Base-by-base conservation (phyloP, 768 basidiomycete species). In the Hygrocybe coccinea region DNA sequence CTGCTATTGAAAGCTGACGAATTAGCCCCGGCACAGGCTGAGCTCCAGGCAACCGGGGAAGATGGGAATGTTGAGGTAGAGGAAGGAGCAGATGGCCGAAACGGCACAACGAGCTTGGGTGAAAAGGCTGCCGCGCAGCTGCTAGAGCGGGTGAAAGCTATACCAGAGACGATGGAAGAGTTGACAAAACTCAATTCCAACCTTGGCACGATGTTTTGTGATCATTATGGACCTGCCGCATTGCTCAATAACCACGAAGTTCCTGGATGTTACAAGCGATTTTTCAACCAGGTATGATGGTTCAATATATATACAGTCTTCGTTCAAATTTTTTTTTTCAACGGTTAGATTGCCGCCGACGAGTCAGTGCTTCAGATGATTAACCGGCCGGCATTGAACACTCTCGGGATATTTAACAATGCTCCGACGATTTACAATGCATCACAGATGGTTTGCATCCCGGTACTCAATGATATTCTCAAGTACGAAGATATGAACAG, bases 321-420 rank as follows among this genome's bases (percentile, higher is more conserved):
- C 15, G 48, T 17, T 14, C 3, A 14, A n/a, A 6, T 35, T 49
- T 19, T 8, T 21, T 8, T 24, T 10, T 12, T 7, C 29, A 2
- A 21, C 7, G 25, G 17, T 51, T 43, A 65, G 65, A 34, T 67
- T 24, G 48, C 58, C 11, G 62, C 59, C 0, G 65, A 65, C 51
- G 64, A 58, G 39, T 67, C 65, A 1, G 61, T 67, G 4, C 39
- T 66, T 1, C 64, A 65, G 45, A 50, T 64, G 49, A 44, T 53
- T 2, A 64, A 55, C 22, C 21, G 57, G 21, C 47, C 60, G 10
- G 58, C 62, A 15, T 46, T 63, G 12, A 19, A 54, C 12, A 12
- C 11, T 10, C 55, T 65, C 11, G 22, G 38, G 12, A 15, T 22
- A 0, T 65, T 64, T 50, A 21, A 56, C 12, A 9, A 4, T 25